Base-by-base conservation (phyloP, 768 basidiomycete species). In the Nevesoporus exiguus region DNA sequence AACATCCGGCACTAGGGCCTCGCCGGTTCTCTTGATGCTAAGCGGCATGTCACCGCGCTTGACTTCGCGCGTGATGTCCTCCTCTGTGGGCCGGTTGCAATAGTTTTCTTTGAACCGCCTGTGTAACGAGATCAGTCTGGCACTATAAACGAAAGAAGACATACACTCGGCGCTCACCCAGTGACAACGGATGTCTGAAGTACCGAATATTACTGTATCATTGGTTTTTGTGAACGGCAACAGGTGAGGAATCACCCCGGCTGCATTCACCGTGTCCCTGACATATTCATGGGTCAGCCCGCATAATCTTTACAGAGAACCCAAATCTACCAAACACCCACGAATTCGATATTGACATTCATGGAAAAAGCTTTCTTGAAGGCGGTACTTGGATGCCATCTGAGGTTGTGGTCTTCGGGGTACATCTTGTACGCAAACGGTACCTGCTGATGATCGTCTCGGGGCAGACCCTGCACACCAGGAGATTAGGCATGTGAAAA, bases 341-440 rank as follows among this genome's bases (percentile, higher is more conserved):
- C 71, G 56, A 90, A 79, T 39, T 89, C 81, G 33, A 90, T 80
- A 53, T 84, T 77, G 9, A 90, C 85, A 31, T 88, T 84, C n/a
- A 85, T 80, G 0, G 81, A 85, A 62, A 90, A 90, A 0, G 85
- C 80, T 27, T 82, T 83, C 68, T 90, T 90, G 74, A 91, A 91
- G 0, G 76, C 78, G 0, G 73, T 77, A 52, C 83, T 84, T 62
- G 87, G 83, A 7, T 63, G 55, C 86, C 86, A 88, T 1, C 86
- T 85, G 2, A 55, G 57, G 8, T 77, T 68, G 57, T 86, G 81
- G 33, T 82, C 78, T 3, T 76, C 70, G 3, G 76, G 77, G 71
- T 82, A 92, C 84, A 90, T 88, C 56, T 66, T 63, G 60, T 72
- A 76, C 3, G 89, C 89, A 61, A 92, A 90, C 0, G 86, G 85